A percentile compares a stretch with the other conserved stretches of the same genome.
phyloP scores from a whole-genome alignment of 768 basidiomycete species.

The Pholiota microspora region DNA sequence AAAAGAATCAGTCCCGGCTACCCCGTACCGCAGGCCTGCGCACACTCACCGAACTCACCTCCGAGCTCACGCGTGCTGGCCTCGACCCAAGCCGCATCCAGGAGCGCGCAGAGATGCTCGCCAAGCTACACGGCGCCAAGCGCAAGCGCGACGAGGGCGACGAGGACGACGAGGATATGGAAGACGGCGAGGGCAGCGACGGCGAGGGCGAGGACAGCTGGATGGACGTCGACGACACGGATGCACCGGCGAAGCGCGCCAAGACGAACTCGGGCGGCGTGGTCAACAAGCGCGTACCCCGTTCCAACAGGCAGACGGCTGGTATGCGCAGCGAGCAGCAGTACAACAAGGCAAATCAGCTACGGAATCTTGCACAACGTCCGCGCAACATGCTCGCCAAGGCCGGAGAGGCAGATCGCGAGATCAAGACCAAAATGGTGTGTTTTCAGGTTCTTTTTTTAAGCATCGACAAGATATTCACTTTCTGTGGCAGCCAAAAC shows the following conservation, averaged over 20 bases:
- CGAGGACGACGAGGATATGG: conserved; percentile 61
- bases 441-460: conserved; percentile 18
- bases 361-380: conserved; percentile 86
- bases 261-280: conserved; percentile 64
- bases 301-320: conserved; percentile 70
- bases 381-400: conserved; percentile 85
- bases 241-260: conserved; percentile 53
- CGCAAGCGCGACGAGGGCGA: conserved; percentile 63
- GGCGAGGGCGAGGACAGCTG: conserved; percentile 45
- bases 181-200: conserved; percentile 43
- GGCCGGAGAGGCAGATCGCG: conserved; percentile 87
- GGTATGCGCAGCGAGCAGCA: conserved; percentile 86
- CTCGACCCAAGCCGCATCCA: conserved; percentile 85
- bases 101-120: conserved; percentile 83
- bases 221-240: conserved; percentile 56
- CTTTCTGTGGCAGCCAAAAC: conserved; percentile 63
- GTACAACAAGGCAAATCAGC: conserved; percentile 72
- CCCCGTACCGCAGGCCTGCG: conserved; percentile 74
- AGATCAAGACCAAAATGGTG: conserved; percentile 83
- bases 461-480: conserved; percentile 1
- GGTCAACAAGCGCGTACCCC: conserved; percentile 53
- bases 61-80: conserved; percentile 83
- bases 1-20: conserved; percentile 79
- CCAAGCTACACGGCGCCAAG: conserved; percentile 68
- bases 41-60: conserved; percentile 74